Base-by-base conservation (phyloP, 2,329 filamentous ascomycete species). In the Fusarium falciforme region DNA sequence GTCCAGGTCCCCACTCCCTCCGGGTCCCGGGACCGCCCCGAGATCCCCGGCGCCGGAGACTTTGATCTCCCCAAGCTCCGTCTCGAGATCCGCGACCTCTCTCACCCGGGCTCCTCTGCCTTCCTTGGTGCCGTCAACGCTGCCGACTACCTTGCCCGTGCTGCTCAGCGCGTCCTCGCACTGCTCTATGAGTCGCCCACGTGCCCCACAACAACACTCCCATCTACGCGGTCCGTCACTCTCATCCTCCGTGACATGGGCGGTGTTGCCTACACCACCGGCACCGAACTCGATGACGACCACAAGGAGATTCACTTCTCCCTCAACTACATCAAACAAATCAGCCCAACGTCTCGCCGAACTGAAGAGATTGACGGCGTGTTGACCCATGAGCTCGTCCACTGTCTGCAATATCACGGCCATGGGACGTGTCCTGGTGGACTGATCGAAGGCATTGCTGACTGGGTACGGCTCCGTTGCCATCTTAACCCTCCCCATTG, bases 261-360 rank as follows among this genome's bases (percentile, higher is more conserved):
- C 57, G 96, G 96, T 59, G 94, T 98, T 6, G 96, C 96, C 22
- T 97, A 98, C 85, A 98, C 96, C 2, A 94, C 90, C 0, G 93
- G 94, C 72, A 89, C 86, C 11, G 92, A 95, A 42, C 88, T 97
- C 12, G 95, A 98, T 83, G 76, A 87, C 70, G 93, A 96, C 79
- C 94, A 98, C 86, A 98, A 98, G 80, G 95, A 98, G 81, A 96
- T 98, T 72, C 94, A 98, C 83, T 88, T 98, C 82, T 95, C 91
- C 17, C 89, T 96, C 1, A 84, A 88, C 55, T 98, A 98, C 85
- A 91, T 98, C 75, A 79, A 84, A 49, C 76, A 80, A 54, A 85
- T 90, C 72, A 65, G 78, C 36, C 77, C 87, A 0, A 58, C 81
- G 0, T 76, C 83, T 12, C 87, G 87, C 58, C 83, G 84, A 14